Evolutionary conservation across 148 eudicot species (phyloP).

Genomic region (Chenopodium album): DNA sequence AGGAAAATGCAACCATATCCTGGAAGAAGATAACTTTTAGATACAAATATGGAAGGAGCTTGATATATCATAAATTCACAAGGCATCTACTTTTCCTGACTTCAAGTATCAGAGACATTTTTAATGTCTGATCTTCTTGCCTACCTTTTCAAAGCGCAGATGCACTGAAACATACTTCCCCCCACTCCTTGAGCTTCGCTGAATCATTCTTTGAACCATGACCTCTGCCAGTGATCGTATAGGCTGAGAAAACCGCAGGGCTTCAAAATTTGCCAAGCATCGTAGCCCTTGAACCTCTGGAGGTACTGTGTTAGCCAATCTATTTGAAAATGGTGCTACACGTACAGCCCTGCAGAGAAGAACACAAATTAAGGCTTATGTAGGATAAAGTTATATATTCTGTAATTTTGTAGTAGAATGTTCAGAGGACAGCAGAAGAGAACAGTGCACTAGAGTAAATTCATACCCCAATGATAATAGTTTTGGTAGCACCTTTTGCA

Average conservation of each 20-base stretch:
- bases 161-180: constrained; percentile 90
- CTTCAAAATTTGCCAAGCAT: constrained; percentile 92
- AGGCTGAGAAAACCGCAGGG: constrained; percentile 84
- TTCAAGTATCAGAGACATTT: background rate
- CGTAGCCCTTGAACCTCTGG: constrained; percentile 76
- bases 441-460: background rate
- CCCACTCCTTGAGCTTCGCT: constrained; percentile 61
- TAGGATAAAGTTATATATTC: background rate
- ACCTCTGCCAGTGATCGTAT: constrained; percentile 80
- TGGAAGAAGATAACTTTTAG: constrained; percentile 31
- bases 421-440: background rate
- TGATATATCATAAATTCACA: background rate
- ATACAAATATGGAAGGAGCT: background rate
- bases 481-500: constrained; percentile 83
- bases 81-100: constrained; percentile 9
- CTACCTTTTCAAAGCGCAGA: constrained; percentile 96
- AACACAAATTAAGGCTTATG: background rate
- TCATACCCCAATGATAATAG: constrained; percentile 70
- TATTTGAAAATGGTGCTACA: constrained; percentile 96
- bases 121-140: background rate
- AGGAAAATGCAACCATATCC: constrained; percentile 99
- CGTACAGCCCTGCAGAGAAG: constrained; percentile 75
- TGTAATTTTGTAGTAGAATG: background rate
- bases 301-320: constrained; percentile 90
- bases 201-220: constrained; percentile 87